Evolutionary conservation across 2,329 filamentous ascomycete species (phyloP), one percentile per base, ranked within the genome.

Genomic region (Verticillium dahliae): DNA sequence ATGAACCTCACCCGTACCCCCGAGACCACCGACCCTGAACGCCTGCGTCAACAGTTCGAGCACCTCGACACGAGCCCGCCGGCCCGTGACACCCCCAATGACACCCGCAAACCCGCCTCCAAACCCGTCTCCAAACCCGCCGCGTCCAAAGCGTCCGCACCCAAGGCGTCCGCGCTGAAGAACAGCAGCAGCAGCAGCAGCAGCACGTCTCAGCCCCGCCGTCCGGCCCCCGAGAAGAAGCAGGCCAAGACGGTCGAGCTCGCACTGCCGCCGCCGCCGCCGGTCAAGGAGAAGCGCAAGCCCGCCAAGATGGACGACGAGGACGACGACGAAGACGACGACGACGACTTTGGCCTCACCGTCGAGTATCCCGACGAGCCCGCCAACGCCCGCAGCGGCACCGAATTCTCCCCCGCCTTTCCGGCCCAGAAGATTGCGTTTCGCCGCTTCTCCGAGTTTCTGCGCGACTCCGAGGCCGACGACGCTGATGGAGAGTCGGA

Each of bases 1-100:
- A 93, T 97, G 88, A 97, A 97, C 73, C 77, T 97, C 60, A 86
- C 85, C 59, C 85, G 83, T 61, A 86, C 86, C 14, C 90, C 89
- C 2, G 84, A 81, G 66, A 88, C 89, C 68, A 78, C 81, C 60
- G 85, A 91, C 66, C 75, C 81, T 60, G 83, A 84, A 35, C 85
- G 82, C 68, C 79, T 96, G 50, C 81, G 85, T 57, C 82, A 85
- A 58, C 82, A 88, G 69, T 87, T 91, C 70, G 80, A 86, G 10
- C 90, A 91, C 63, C 80, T 95, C 41, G 79, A 80, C 31, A 73
- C 67, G 45, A 63, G 39, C 14, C 22, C 41, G 14, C 13, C 27
- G 22, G 14, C 6, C 13, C 55, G 34, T 15, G 18, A 38, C 15
- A 6, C 60, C 60, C 62, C 67, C 59, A 69, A 68, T 38, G 66